These are phyloP conservation scores for Asterella californica DNA, from an alignment of 225 moss, liverwort and hornwort species.

Conservation along the genomic window DNA sequence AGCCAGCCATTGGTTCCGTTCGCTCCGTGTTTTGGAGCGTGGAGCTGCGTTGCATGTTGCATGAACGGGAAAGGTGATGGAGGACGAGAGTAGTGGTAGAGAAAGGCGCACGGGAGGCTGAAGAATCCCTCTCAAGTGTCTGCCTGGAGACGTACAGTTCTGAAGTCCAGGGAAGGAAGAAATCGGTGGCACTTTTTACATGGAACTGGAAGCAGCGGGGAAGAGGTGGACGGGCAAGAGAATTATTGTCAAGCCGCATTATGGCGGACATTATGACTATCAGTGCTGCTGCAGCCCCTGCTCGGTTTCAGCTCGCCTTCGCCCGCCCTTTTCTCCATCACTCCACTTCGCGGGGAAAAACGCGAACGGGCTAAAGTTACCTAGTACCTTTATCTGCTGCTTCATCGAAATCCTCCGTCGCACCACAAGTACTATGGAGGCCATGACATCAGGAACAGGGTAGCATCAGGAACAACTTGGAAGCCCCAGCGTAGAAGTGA, in stretches of 20 bases:
- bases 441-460: background rate
- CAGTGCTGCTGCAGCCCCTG: background rate
- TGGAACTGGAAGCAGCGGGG: background rate
- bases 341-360: background rate
- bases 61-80: background rate
- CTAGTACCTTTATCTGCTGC: background rate
- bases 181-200: too few species aligned
- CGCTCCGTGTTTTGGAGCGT: too few species aligned
- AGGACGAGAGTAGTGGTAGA: background rate
- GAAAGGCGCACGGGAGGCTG: too few species aligned
- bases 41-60: background rate
- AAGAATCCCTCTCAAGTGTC: background rate
- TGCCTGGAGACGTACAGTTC: background rate
- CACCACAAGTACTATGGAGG: background rate
- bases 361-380: background rate
- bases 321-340: constrained; percentile 1
- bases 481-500: background rate
- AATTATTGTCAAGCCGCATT: background rate
- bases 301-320: background rate
- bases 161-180: too few species aligned
- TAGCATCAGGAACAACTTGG: background rate
- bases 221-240: background rate
- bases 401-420: background rate
- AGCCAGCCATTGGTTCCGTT: too few species aligned
- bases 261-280: constrained; percentile 4